Percentiles rank a stretch among this genome's conserved stretches.
Evolutionary conservation across 2,329 filamentous ascomycete genomes (phyloP).

Genomic region (Aureobasidium sp.): DNA sequence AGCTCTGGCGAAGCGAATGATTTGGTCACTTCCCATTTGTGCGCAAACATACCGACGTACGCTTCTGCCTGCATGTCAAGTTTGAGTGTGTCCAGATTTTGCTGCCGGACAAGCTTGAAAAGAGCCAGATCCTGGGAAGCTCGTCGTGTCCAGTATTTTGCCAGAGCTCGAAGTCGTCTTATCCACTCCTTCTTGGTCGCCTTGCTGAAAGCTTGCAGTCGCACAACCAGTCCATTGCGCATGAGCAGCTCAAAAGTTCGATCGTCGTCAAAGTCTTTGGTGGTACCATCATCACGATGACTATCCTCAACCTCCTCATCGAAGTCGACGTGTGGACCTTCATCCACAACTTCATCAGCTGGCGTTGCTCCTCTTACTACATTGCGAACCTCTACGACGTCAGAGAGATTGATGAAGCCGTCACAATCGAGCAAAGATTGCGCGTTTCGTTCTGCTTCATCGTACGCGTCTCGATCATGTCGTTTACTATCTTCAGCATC

Average conservation of each 20-base stretch:
- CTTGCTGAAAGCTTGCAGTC: constrained; percentile 62
- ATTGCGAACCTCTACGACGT: constrained; percentile 63
- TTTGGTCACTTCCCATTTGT: constrained; percentile 74
- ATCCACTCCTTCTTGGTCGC: constrained; percentile 69
- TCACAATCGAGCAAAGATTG: constrained; percentile 67
- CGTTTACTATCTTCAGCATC: constrained; percentile 50
- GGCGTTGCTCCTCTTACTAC: constrained; percentile 57
- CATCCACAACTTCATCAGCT: constrained; percentile 58
- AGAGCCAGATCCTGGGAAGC: constrained; percentile 62
- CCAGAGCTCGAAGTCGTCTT: constrained; percentile 59
- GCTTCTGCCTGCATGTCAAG: constrained; percentile 74
- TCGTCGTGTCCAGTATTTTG: constrained; percentile 69
- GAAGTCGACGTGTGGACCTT: constrained; percentile 63
- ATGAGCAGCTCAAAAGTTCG: constrained; percentile 69
- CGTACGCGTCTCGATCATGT: constrained; percentile 65
- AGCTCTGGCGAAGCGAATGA: constrained; percentile 68
- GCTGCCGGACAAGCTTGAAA: constrained; percentile 61
- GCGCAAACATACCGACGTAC: constrained; percentile 69
- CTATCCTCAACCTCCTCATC: constrained; percentile 51
- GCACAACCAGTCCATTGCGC: constrained; percentile 67
- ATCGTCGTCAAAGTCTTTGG: constrained; percentile 59
- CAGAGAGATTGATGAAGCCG: constrained; percentile 68
- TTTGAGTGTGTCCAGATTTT: constrained; percentile 65
- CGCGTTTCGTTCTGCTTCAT: constrained; percentile 64
- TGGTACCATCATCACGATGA: constrained; percentile 58